Evolutionary conservation across 1,139 yeast genomes (phyloP).

Genomic region (Zygoascus sp.): DNA sequence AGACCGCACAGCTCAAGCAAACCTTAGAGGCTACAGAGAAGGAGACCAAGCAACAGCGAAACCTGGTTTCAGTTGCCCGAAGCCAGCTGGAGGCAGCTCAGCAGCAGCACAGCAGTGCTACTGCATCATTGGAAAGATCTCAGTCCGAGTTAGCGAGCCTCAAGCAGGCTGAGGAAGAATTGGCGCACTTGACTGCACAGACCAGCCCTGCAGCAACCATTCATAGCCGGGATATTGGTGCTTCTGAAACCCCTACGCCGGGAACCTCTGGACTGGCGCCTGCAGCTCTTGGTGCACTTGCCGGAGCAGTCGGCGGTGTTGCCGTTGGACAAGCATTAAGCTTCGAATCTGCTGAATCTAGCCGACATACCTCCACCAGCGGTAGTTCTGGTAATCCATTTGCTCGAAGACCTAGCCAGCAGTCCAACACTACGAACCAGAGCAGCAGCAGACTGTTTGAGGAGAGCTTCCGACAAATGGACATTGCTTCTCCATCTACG

Average conservation of each 20-base stretch:
- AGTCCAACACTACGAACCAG: constrained; percentile 26
- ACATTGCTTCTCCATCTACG: constrained; percentile 30
- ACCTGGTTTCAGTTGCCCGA: constrained; percentile 59
- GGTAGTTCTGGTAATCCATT: constrained; percentile 26
- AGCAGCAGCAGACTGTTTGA: constrained; percentile 23
- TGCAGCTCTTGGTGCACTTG: constrained; percentile 34
- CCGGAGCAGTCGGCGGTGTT: constrained; percentile 14
- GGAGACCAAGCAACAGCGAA: constrained; percentile 57
- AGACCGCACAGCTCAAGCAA: constrained; percentile 53
- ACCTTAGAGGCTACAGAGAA: constrained; percentile 49
- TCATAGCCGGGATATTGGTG: not conserved
- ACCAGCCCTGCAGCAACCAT: constrained; percentile 7
- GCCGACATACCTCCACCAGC: constrained; percentile 12
- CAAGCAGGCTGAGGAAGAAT: constrained; percentile 35
- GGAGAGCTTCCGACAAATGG: constrained; percentile 28
- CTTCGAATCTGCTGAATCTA: constrained; percentile 26
- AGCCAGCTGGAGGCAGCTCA: constrained; percentile 62
- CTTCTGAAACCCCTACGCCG: constrained; percentile 1
- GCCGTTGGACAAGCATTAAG: constrained; percentile 27
- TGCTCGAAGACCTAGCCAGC: constrained; percentile 20
- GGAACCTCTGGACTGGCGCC: constrained; percentile 16
- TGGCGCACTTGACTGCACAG: constrained; percentile 15
- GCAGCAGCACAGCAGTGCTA: constrained; percentile 47
- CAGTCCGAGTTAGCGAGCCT: constrained; percentile 42
- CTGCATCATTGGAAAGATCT: no score